phyloP scores from a whole-genome alignment of 2,329 filamentous ascomycete genomes.

The Beauveria bassiana region DNA sequence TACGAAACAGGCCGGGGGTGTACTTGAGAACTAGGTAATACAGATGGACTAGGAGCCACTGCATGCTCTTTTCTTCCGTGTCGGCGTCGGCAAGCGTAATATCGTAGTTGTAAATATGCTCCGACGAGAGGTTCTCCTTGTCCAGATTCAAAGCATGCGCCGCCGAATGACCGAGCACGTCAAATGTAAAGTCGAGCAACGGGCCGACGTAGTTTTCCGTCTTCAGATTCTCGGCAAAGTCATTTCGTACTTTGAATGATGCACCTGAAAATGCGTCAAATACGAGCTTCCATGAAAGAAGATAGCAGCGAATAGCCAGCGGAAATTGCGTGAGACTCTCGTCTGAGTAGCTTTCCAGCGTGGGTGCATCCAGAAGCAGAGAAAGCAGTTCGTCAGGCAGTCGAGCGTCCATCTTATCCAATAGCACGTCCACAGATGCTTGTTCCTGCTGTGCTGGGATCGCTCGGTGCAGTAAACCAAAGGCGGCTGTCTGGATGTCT shows the following conservation, averaged over 20 bases:
- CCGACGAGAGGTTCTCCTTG: constrained; percentile 50
- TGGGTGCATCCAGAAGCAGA: constrained; percentile 70
- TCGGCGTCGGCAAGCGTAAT: constrained; percentile 47
- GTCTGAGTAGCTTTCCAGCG: constrained; percentile 57
- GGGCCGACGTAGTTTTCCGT: constrained; percentile 59
- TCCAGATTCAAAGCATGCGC: constrained; percentile 69
- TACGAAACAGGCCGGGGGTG: constrained; percentile 68
- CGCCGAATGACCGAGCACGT: constrained; percentile 72
- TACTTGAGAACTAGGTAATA: constrained; percentile 77
- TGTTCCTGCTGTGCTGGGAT: constrained; percentile 74
- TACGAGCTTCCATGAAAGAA: constrained; percentile 82
- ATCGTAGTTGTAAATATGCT: constrained; percentile 50
- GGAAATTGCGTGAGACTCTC: constrained; percentile 63
- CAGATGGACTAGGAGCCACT: constrained; percentile 77
- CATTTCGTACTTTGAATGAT: constrained; percentile 72
- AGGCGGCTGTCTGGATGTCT: constrained; percentile 72
- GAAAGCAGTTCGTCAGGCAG: constrained; percentile 82
- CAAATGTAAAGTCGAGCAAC: constrained; percentile 72
- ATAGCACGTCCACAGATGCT: constrained; percentile 66
- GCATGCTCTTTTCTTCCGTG: constrained; percentile 61
- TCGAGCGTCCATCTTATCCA: constrained; percentile 64
- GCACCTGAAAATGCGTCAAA: constrained; percentile 78
- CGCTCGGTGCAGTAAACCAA: constrained; percentile 69
- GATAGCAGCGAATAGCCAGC: constrained; percentile 63
- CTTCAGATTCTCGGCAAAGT: constrained; percentile 75